Base-by-base conservation (phyloP, 441 rosid species). In the Pelargonium exstipulatum region DNA sequence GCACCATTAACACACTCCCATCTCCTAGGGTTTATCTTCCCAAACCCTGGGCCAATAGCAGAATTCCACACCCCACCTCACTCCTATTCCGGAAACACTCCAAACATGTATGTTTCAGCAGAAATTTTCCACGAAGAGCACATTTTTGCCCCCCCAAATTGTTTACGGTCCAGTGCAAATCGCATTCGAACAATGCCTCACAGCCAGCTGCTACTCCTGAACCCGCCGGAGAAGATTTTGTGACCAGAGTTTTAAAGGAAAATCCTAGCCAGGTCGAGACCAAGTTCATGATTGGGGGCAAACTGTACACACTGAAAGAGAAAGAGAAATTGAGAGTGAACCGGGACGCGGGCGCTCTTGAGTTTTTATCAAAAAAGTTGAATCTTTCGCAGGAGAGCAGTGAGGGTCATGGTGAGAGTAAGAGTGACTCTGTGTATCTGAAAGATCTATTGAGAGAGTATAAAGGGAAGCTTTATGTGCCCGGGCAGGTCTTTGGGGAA, bases 211-310 rank as follows among this genome's bases (percentile, higher is more conserved):
- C 74, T 53, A 64, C 67, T 77, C 75, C 32, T 26, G 78, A 64
- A 61, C 62, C 77, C 60, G 51, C 65, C 3, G 76, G 74, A 8
- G 92, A 90, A 48, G 98, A 90, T 78, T 93, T 90, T 79, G 84
- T 93, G 17, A 77, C 92, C 43, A 88, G 82, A 82, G 87, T 89
- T 76, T 72, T 93, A 84, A 81, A 85, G 85, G 87, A 91, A 82
- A 91, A 93, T 55, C 98, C 98, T 43, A 88, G 93, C 83, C 98
- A 93, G 69, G 82, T 88, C 65, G 96, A 93, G 49, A 88, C 96
- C 75, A 86, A 76, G 77, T 89, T 81, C 64, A 75, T 83, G 57
- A 78, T 87, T 66, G 91, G 90, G 0, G 83, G 78, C 20, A 88
- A 81, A 82, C 75, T 89, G 1, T 91, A 81, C 65, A 84, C 80